These are phyloP conservation scores for Ceratobasidium sp. DNA, from an alignment of 1,284 basidiomycete genomes.

Conservation along the genomic window DNA sequence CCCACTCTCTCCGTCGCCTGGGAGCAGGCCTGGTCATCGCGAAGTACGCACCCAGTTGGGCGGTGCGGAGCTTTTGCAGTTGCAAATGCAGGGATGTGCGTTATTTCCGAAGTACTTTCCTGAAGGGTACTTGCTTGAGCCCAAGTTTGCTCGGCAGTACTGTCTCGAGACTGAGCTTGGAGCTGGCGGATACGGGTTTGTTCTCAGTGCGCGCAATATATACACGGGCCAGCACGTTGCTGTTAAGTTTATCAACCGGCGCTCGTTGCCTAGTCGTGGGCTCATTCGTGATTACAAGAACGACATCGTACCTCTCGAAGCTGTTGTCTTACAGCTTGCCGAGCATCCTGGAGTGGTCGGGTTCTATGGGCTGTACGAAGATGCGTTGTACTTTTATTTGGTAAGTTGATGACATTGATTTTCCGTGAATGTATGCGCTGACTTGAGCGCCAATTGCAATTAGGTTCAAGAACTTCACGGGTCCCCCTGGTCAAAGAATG, in stretches of 20 bases:
- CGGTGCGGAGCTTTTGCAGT: not conserved
- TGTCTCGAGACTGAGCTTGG: constrained; percentile 81
- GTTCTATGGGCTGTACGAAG: constrained; percentile 84
- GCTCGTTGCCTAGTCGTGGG: constrained; percentile 78
- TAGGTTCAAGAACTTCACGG: constrained; percentile 93
- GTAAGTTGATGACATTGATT: constrained; percentile 56
- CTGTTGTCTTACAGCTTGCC: constrained; percentile 75
- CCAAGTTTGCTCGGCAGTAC: constrained; percentile 71
- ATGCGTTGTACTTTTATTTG: constrained; percentile 83
- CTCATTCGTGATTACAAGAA: constrained; percentile 71
- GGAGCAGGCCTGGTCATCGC: not conserved
- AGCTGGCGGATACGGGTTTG: constrained; percentile 91
- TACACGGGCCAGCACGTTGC: constrained; percentile 72
- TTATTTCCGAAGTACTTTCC: constrained; percentile 55
- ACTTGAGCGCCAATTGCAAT: constrained; percentile 23
- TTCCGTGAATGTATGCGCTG: not conserved
- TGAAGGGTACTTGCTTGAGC: constrained; percentile 65
- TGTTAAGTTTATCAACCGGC: constrained; percentile 91
- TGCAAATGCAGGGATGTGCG: constrained; percentile 4
- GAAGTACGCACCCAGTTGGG: not conserved
- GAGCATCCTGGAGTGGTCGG: constrained; percentile 82
- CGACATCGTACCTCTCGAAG: constrained; percentile 78
- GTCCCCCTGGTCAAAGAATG: constrained; percentile 68
- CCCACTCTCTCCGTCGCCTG: not conserved
- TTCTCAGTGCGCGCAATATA: constrained; percentile 75